Evolutionary conservation across 2,329 filamentous ascomycete genomes (phyloP).

Genomic region (Fusarium robinianum): DNA sequence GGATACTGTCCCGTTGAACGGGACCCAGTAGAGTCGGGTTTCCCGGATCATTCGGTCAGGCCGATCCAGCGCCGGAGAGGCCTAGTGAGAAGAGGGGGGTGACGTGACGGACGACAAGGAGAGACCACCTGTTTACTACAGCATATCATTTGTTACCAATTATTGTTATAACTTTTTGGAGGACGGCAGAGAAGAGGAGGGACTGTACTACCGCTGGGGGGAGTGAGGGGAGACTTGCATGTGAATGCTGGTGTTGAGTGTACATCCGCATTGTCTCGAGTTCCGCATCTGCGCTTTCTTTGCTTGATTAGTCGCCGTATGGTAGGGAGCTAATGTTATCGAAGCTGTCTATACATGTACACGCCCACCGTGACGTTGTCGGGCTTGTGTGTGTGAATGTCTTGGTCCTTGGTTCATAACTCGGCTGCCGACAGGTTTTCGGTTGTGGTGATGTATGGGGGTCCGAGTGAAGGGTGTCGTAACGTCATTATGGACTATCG

Average conservation of each 20-base stretch:
- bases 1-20: slow-evolving; percentile 34
- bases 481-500: no score
- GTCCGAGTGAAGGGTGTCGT: no score
- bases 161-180: slow-evolving; percentile 14
- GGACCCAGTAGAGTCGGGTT: slow-evolving; percentile 26
- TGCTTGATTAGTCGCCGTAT: slow-evolving; percentile 22
- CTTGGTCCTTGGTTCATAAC: no score
- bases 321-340: slow-evolving; percentile 22
- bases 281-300: slow-evolving; percentile 24
- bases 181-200: slow-evolving; percentile 3
- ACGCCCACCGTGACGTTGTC: no score
- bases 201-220: slow-evolving; percentile 10
- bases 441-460: no score
- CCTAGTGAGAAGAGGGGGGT: neutral
- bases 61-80: neutral
- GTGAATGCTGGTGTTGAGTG: slow-evolving; percentile 29
- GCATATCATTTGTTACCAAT: slow-evolving; percentile 26
- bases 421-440: no score
- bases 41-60: slow-evolving; percentile 1
- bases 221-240: slow-evolving; percentile 22
- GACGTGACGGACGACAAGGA: slow-evolving; percentile 14
- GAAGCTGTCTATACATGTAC: slow-evolving; percentile 9
- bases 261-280: slow-evolving; percentile 25
- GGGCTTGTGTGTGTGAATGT: no score
- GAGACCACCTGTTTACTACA: slow-evolving; percentile 19